phyloP scores from a whole-genome alignment of 2,329 filamentous ascomycete genomes.

The Colletotrichum horii region DNA sequence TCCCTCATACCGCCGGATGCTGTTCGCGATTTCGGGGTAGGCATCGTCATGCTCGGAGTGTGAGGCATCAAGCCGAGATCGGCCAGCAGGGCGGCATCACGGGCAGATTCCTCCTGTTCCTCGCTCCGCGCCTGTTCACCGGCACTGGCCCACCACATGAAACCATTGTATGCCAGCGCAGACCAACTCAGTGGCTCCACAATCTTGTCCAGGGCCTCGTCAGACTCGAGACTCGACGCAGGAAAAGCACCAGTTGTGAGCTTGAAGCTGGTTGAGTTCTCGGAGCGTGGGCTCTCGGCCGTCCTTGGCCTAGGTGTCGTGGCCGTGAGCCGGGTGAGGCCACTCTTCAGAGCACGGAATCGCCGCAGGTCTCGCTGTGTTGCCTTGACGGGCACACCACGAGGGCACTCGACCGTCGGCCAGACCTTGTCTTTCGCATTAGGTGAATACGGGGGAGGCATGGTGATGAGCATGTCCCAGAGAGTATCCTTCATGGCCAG shows the following conservation, averaged over 20 bases:
- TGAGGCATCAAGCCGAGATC: constrained; percentile 41
- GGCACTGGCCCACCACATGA: constrained; percentile 91
- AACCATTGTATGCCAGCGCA: constrained; percentile 78
- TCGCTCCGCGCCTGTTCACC: constrained; percentile 72
- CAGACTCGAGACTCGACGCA: constrained; percentile 36
- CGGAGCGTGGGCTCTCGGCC: constrained; percentile 29
- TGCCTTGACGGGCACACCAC: constrained; percentile 74
- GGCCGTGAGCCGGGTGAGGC: constrained; percentile 56
- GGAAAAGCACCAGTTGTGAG: constrained; percentile 21
- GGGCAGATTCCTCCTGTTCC: constrained; percentile 61
- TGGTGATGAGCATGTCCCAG: constrained; percentile 87
- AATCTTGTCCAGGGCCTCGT: constrained; percentile 58
- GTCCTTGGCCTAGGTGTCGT: constrained; percentile 9
- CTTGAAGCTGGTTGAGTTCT: constrained; percentile 26
- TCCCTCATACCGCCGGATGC: constrained; percentile 40
- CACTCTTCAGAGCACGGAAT: constrained; percentile 71
- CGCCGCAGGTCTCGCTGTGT: constrained; percentile 89
- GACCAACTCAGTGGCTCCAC: constrained; percentile 72
- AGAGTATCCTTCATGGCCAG: constrained; percentile 84
- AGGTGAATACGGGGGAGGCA: constrained; percentile 69
- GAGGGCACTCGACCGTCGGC: constrained; percentile 75
- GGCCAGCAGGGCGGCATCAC: constrained; percentile 61
- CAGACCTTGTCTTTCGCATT: constrained; percentile 68
- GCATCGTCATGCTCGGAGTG: constrained; percentile 32
- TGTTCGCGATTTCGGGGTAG: constrained; percentile 23